Percentiles rank a stretch among this genome's conserved stretches.
Conservation (phyloP, 2,329 filamentous ascomycete genomes). For the Alternaria longipes region DNA sequence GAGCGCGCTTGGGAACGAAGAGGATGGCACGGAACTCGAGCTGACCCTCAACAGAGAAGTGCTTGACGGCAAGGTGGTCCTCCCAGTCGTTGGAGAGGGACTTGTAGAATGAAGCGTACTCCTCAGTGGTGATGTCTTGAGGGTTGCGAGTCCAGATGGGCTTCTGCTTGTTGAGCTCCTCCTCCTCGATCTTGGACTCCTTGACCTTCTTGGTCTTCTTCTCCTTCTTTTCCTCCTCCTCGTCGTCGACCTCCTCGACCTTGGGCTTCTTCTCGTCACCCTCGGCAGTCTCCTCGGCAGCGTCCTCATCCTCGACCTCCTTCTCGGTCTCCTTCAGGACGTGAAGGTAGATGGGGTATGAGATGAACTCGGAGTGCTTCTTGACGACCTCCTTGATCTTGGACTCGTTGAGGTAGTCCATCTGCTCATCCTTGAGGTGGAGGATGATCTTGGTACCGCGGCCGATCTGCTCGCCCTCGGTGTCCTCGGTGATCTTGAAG, state of each 20-base stretch:
- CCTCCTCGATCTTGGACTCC: slow-evolving; percentile 98
- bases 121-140: slow-evolving; percentile 91
- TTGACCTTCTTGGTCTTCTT: slow-evolving; percentile 99
- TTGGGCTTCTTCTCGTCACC: slow-evolving; percentile 94
- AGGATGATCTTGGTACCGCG: slow-evolving; percentile 98
- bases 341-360: slow-evolving; percentile 99
- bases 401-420: slow-evolving; percentile 96
- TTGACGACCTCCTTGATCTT: slow-evolving; percentile 99
- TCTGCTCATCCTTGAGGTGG: slow-evolving; percentile 99
- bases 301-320: slow-evolving; percentile 96
- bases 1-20: slow-evolving; percentile 99
- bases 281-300: slow-evolving; percentile 70
- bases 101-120: slow-evolving; percentile 99
- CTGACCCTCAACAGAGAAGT: slow-evolving; percentile 99
- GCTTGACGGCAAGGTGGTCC: slow-evolving; percentile 99
- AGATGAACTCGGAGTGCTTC: slow-evolving; percentile 99
- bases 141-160: slow-evolving; percentile 99
- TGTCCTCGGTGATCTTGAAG: slow-evolving; percentile 91
- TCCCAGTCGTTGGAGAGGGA: slow-evolving; percentile 99
- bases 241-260: slow-evolving; percentile 91
- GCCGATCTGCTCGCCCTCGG: slow-evolving; percentile 87
- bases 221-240: slow-evolving; percentile 83
- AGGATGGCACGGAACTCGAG: slow-evolving; percentile 99
- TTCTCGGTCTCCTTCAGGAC: slow-evolving; percentile 99
- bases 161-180: slow-evolving; percentile 99